These are phyloP conservation scores for Phytopythium aichiense DNA, from an alignment of 352 stramenopile species.

Conservation along the genomic window DNA sequence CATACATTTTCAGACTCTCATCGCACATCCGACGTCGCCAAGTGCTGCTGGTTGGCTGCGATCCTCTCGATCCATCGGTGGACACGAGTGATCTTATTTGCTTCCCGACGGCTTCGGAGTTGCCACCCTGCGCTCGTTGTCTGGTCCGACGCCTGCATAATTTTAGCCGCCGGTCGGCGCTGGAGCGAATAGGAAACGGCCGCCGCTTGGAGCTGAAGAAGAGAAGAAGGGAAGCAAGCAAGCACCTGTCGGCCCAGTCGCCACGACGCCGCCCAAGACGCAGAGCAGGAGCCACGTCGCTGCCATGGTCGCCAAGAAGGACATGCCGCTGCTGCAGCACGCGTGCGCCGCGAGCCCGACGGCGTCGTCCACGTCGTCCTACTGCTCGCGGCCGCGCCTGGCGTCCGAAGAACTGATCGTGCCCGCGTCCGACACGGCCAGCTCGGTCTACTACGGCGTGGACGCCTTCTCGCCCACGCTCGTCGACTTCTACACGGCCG, in stretches of 20 bases:
- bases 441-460: constrained; percentile 84
- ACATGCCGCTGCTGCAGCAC: constrained; percentile 56
- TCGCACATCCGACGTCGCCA: too few relatives aligned
- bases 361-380: constrained; percentile 46
- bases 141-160: background rate
- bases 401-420: constrained; percentile 83
- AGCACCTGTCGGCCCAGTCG: background rate
- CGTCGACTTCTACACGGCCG: constrained; percentile 81
- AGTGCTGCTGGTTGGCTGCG: too few relatives aligned
- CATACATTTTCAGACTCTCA: too few relatives aligned
- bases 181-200: background rate
- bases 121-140: background rate
- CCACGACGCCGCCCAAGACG: background rate
- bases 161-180: background rate
- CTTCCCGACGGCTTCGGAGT: background rate
- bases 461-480: constrained; percentile 84
- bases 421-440: constrained; percentile 60
- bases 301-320: constrained; percentile 44
- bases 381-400: constrained; percentile 36
- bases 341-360: constrained; percentile 24
- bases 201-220: background rate
- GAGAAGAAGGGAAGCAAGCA: background rate
- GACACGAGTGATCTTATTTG: too few relatives aligned
- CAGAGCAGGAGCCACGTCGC: background rate
- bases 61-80: too few relatives aligned